These are phyloP conservation scores for Paraglomus brasilianum DNA, from an alignment of 192 early-diverging fungal species.

Conservation along the genomic window DNA sequence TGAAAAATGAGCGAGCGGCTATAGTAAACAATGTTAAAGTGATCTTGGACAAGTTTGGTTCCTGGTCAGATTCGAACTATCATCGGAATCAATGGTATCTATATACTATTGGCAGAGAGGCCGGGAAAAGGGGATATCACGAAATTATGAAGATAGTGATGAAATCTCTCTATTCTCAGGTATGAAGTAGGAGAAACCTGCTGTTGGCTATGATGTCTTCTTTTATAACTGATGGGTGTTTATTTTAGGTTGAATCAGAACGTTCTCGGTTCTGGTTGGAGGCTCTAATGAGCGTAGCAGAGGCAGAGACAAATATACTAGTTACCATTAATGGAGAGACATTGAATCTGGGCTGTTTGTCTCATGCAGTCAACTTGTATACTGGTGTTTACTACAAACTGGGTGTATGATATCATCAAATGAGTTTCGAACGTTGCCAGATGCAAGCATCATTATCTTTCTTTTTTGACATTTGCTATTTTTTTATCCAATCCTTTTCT, in stretches of 20 bases:
- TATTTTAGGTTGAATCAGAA: constrained; percentile 21
- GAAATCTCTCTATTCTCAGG: not conserved
- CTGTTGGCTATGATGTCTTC: not conserved
- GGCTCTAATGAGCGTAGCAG: constrained; percentile 3
- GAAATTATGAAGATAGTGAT: constrained; percentile 4
- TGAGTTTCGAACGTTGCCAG: not conserved
- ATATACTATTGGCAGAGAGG: constrained; percentile 22
- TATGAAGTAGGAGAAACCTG: not conserved
- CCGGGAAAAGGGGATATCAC: constrained; percentile 16
- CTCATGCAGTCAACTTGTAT: not conserved
- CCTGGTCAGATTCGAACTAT: not conserved
- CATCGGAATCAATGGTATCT: constrained; percentile 17
- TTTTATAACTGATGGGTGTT: not conserved
- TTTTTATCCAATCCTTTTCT: not conserved
- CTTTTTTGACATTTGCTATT: not conserved
- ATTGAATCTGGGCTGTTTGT: not conserved
- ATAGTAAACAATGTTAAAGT: not conserved
- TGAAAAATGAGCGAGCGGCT: not conserved
- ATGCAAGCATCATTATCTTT: not conserved
- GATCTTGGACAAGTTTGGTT: constrained; percentile 3
- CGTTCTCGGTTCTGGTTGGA: constrained; percentile 10
- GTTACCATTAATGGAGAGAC: not conserved
- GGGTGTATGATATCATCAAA: not conserved
- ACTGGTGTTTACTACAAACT: not conserved
- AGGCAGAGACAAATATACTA: not conserved